These are phyloP conservation scores for Rhodofomes roseus DNA, from an alignment of 1,284 basidiomycete genomes.

Conservation along the genomic window DNA sequence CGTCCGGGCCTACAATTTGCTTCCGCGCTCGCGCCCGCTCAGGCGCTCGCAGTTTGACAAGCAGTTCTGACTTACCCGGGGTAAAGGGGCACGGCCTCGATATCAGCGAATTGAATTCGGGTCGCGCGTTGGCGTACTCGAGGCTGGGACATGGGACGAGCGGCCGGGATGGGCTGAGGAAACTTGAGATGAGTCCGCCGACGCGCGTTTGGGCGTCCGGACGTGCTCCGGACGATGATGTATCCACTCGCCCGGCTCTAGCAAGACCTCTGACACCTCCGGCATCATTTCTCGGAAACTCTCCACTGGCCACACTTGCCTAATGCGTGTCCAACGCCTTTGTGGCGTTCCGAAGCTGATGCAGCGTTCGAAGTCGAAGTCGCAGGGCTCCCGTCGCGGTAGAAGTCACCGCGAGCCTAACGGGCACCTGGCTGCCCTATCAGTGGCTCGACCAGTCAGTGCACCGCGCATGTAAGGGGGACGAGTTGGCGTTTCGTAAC, in stretches of 20 bases:
- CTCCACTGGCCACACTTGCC: background rate
- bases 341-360: slow-evolving; percentile 24
- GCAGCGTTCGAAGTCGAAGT: slow-evolving; percentile 8
- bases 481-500: background rate
- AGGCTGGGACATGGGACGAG: background rate
- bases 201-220: slow-evolving; percentile 14
- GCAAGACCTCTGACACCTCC: slow-evolving; percentile 20
- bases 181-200: slow-evolving; percentile 18
- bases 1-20: background rate
- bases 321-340: slow-evolving; percentile 15
- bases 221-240: slow-evolving; percentile 4
- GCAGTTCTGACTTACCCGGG: too few species aligned
- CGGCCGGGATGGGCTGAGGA: background rate
- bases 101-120: background rate
- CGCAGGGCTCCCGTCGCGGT: slow-evolving; percentile 7
- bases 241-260: background rate
- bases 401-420: slow-evolving; percentile 8
- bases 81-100: background rate
- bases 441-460: background rate
- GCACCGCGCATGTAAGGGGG: background rate
- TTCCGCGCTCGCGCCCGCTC: background rate
- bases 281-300: slow-evolving; percentile 9
- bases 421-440: background rate
- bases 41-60: too few species aligned
- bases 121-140: background rate